Evolutionary conservation across 2,329 filamentous ascomycete genomes (phyloP), one percentile per base, ranked within the genome.

Genomic region (Alternaria consortialis): DNA sequence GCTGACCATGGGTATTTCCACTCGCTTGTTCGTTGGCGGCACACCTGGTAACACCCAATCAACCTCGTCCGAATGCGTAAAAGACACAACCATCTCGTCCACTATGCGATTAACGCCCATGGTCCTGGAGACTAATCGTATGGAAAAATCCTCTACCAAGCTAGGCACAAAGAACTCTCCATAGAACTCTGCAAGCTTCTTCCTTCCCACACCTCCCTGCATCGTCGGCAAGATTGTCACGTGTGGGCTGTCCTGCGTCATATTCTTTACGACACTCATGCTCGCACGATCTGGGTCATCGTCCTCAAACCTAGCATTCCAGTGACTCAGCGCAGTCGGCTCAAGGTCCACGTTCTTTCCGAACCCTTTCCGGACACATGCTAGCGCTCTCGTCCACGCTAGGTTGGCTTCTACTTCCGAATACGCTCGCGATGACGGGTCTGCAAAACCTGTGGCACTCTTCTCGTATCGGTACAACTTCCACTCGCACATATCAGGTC

Each of bases 41-140:
- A 88, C 81, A 0, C 83, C 85, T 0, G 86, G 87, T 1, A 88
- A 72, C 65, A 88, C 83, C 86, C 85, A 88, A 13, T 85, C 83
- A 1, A 88, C 74, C 55, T 85, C 83, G 37, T 84, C 80, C 0
- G 84, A 85, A 64, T 88, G 87, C 34, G 83, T 83, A 66, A 88
- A 88, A 0, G 80, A 81, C 5, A 86, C 69, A 15, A 86, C 79
- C 72, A 88, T 81, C 67, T 88, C 87, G 63, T 88, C 87, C 3
- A 87, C 87, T 3, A 89, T 80, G 3, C 85, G 81, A 68, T 88
- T 85, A 0, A 82, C 78, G 6, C 86, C 86, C 2, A 85, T 77
- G 0, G 86, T 88, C 17, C 86, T 80, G 8, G 83, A 85, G 7
- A 88, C 73, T 7, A 88, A 77, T 15, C 83, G 80, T 34, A 88